These are phyloP conservation scores for Fusarium mangiferae DNA, from an alignment of 2,329 filamentous ascomycete genomes.

Conservation along the genomic window DNA sequence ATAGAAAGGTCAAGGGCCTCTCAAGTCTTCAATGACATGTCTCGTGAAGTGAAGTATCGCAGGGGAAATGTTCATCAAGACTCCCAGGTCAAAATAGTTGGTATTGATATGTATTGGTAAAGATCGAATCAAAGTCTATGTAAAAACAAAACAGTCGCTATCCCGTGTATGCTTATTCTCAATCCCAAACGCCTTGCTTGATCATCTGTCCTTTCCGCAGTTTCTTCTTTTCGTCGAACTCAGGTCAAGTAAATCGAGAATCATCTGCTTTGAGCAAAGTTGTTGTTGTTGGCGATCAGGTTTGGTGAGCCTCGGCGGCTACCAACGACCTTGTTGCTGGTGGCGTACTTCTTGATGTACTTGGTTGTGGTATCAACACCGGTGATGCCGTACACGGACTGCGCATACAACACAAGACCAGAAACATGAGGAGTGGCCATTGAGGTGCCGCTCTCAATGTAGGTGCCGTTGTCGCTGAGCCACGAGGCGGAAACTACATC, in stretches of 20 bases:
- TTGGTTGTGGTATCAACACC: conserved; percentile 50
- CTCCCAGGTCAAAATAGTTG: background rate
- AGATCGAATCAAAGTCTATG: conserved; percentile 7
- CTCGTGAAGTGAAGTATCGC: background rate
- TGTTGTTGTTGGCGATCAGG: conserved; percentile 61
- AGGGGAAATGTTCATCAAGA: background rate
- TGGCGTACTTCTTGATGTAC: conserved; percentile 54
- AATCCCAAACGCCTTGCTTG: conserved; percentile 18
- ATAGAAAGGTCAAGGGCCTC: background rate
- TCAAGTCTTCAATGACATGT: background rate
- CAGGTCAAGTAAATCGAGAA: background rate
- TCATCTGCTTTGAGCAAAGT: conserved; percentile 28
- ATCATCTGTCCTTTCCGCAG: background rate
- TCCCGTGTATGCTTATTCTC: background rate
- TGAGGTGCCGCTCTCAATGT: conserved; percentile 66
- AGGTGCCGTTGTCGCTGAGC: conserved; percentile 54
- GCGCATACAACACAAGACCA: conserved; percentile 62
- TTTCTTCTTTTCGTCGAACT: background rate
- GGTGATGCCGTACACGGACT: conserved; percentile 55
- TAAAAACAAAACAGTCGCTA: conserved; percentile 1
- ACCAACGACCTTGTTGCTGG: conserved; percentile 53
- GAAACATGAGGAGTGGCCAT: conserved; percentile 72
- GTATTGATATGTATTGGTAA: background rate
- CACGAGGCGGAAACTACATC: conserved; percentile 60
- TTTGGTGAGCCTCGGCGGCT: conserved; percentile 55